phyloP scores from a whole-genome alignment of 768 basidiomycete species.

The Hygrocybe punicea region DNA sequence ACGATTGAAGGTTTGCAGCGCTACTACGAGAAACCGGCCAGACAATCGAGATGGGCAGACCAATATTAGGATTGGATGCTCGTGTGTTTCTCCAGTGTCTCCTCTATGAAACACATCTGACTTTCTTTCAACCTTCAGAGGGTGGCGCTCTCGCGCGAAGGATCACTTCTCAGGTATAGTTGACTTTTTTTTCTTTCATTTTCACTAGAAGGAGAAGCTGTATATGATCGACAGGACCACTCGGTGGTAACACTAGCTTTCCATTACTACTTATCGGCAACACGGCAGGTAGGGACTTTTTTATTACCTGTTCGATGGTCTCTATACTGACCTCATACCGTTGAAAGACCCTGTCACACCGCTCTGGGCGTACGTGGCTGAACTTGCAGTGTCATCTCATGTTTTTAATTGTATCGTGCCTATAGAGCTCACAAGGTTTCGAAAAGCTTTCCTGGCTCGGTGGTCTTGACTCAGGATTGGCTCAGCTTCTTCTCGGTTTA shows the following conservation, averaged over 20 bases:
- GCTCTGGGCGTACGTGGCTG: slow-evolving; percentile 2
- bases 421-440: slow-evolving; percentile 41
- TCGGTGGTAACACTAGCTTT: slow-evolving; percentile 37
- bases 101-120: background rate
- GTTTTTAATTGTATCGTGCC: background rate
- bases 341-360: slow-evolving; percentile 20
- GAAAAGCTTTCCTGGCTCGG: slow-evolving; percentile 34
- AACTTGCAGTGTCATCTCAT: too few relatives aligned
- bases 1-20: slow-evolving; percentile 11
- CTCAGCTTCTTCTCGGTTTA: background rate
- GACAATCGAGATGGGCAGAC: slow-evolving; percentile 21
- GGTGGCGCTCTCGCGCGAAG: slow-evolving; percentile 28
- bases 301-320: background rate
- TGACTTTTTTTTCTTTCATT: background rate
- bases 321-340: background rate
- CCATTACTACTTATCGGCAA: slow-evolving; percentile 42
- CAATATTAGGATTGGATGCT: slow-evolving; percentile 16
- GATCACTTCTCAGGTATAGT: slow-evolving; percentile 19
- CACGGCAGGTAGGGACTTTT: slow-evolving; percentile 31
- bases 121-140: slow-evolving; percentile 13
- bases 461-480: slow-evolving; percentile 42
- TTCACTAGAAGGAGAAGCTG: background rate
- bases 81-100: slow-evolving; percentile 13
- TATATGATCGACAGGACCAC: slow-evolving; percentile 27
- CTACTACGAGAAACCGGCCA: slow-evolving; percentile 12